Conservation (phyloP, 1,139 yeast species). For the Scheffersomyces titani region DNA sequence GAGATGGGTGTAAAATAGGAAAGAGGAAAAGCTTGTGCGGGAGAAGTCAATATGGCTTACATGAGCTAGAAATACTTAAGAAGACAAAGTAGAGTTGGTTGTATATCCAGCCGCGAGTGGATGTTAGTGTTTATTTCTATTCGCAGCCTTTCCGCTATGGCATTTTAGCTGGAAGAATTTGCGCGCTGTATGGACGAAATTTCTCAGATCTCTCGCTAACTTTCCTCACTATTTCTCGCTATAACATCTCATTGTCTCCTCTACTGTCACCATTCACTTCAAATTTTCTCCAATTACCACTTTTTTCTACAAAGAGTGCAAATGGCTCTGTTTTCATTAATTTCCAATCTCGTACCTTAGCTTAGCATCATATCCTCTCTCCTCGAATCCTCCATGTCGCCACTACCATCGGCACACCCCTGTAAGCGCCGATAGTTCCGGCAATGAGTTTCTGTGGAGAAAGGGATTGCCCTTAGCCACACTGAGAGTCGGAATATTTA, state of each 20-base stretch:
- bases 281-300: too few relatives aligned
- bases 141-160: not conserved
- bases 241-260: too few relatives aligned
- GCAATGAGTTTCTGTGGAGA: not conserved
- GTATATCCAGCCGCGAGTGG: not conserved
- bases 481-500: not conserved
- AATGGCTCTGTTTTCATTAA: too few relatives aligned
- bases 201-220: not conserved
- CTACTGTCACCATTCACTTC: too few relatives aligned
- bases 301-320: too few relatives aligned
- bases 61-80: not conserved
- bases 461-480: not conserved
- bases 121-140: not conserved
- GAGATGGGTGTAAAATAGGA: not conserved
- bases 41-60: not conserved
- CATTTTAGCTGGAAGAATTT: not conserved
- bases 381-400: not conserved
- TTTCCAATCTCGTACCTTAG: too few relatives aligned
- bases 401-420: not conserved
- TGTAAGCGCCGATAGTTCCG: not conserved
- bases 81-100: not conserved
- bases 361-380: too few relatives aligned
- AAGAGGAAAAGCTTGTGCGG: not conserved
- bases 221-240: too few relatives aligned
- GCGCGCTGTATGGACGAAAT: not conserved